Evolutionary conservation across 2,329 filamentous ascomycete genomes (phyloP), one percentile per base, ranked within the genome.

Genomic region (Penicillium sp.): DNA sequence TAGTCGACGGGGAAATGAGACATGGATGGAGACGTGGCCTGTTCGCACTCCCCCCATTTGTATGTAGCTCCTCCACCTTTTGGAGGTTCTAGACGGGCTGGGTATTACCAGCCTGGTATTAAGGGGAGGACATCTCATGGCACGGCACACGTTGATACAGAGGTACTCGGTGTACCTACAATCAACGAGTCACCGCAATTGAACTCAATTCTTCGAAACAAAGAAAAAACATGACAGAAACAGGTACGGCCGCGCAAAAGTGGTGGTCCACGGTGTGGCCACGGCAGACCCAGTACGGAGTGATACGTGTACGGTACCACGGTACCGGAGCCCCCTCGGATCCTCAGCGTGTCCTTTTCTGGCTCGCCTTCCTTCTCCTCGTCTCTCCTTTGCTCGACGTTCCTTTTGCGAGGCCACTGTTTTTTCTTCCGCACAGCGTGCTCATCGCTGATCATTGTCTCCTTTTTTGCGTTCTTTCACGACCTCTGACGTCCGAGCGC

Each of bases 1-100:
- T 36, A 36, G 33, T 38, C 24, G 49, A 48, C 44, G 42, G 49
- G 48, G 47, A 47, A 57, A 51, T 43, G 46, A 52, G 46, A 50
- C 25, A 47, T 33, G 53, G 53, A 47, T 50, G 51, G 60, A 63
- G 60, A 63, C 60, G 60, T 63, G 60, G 60, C 60, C 60, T 63
- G 60, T 63, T 60, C 58, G 49, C 49, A 25, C 24, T 24, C 50
- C 31, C 46, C 44, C 39, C 42, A 51, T 47, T 41, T 48, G 25
- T 33, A 36, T 48, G 25, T 33, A 43, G 43, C 30, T 39, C 44
- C 46, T 55, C 55, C 45, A 54, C 46, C 20, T 27, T 41, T 16
- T 20, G 18, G 5, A 22, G 35, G 22, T 18, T 38, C 35, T 38
- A 14, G 35, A 18, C 35, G 31, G 31, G 14, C 14, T 33, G 4